Evolutionary conservation across 1,284 basidiomycete species (phyloP).

Genomic region (Leccinum huronense): DNA sequence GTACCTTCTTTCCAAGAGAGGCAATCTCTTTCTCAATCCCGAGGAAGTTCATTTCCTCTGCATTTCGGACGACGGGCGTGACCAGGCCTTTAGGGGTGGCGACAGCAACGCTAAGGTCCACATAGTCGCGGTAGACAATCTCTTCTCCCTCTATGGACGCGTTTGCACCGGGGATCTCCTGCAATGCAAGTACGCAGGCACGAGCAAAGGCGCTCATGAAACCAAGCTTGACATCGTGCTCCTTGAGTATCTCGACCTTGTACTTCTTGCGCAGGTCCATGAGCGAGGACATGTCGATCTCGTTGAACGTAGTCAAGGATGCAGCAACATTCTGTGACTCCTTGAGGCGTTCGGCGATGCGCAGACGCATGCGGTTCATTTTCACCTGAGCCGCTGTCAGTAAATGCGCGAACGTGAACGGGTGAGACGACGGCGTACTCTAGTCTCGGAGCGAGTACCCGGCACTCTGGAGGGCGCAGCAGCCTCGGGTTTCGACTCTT

Average conservation of each 20-base stretch:
- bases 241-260: constrained; percentile 92
- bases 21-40: constrained; percentile 94
- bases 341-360: constrained; percentile 97
- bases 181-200: constrained; percentile 82
- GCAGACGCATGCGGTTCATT: constrained; percentile 97
- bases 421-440: constrained; percentile 48
- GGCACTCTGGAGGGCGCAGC: constrained; percentile 41
- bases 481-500: constrained; percentile 38
- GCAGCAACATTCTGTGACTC: constrained; percentile 98
- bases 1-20: constrained; percentile 85
- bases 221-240: constrained; percentile 94
- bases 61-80: constrained; percentile 93
- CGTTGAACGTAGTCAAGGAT: constrained; percentile 98
- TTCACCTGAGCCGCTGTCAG: constrained; percentile 61
- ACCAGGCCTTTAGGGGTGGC: constrained; percentile 98
- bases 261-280: constrained; percentile 94
- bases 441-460: constrained; percentile 79
- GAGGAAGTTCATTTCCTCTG: constrained; percentile 83
- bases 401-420: not conserved
- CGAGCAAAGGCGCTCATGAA: constrained; percentile 98
- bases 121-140: constrained; percentile 95
- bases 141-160: constrained; percentile 94
- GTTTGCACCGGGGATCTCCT: constrained; percentile 94
- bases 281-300: constrained; percentile 97
- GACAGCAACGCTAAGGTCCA: constrained; percentile 93